phyloP scores from a whole-genome alignment of 2,329 filamentous ascomycete species.

The Penicillium sumatraense region DNA sequence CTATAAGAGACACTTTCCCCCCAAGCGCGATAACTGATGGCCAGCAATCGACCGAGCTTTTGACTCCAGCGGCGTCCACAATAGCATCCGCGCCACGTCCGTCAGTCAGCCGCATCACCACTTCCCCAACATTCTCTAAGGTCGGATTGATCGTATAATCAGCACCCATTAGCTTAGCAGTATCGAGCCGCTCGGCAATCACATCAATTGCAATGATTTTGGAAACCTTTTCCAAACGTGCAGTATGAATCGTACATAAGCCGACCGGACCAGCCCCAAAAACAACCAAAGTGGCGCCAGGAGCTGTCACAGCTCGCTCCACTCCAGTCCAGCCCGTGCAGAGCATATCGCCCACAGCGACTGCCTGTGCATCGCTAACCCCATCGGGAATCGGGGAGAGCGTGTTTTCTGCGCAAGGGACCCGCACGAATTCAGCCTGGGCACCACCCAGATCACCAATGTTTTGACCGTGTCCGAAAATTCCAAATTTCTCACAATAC shows the following conservation, averaged over 20 bases:
- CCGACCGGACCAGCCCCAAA: constrained; percentile 1
- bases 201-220: background rate
- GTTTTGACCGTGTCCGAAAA: background rate
- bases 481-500: background rate
- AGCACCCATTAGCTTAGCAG: background rate
- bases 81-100: constrained; percentile 1
- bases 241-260: background rate
- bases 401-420: background rate
- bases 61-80: background rate
- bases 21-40: background rate
- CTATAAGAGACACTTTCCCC: background rate
- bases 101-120: background rate
- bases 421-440: constrained; percentile 3
- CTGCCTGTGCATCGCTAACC: constrained; percentile 1
- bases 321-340: background rate
- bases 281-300: background rate
- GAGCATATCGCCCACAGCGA: constrained; percentile 1
- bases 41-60: background rate
- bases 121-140: background rate
- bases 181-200: background rate
- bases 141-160: background rate
- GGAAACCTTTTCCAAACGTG: background rate
- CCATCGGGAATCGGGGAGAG: background rate
- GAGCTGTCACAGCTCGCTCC: background rate
- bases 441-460: background rate